Percentiles rank a stretch among this genome's conserved stretches.
Conservation (phyloP, 1,139 yeast genomes). For the Sugiyamaella neomexicana region DNA sequence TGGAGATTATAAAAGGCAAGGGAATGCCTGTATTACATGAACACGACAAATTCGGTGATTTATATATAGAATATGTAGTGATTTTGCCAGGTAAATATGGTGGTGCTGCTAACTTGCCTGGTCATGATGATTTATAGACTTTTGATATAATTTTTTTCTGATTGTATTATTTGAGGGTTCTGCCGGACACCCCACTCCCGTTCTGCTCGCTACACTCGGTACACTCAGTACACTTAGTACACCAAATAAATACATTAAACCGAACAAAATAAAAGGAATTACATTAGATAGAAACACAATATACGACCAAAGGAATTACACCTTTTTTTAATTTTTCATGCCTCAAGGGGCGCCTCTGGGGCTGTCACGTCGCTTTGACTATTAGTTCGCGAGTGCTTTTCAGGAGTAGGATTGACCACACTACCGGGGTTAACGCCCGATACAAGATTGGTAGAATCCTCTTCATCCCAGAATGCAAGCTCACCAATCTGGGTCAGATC, state of each 20-base stretch:
- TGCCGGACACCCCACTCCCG: not conserved
- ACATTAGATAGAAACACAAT: slow-evolving; percentile 4
- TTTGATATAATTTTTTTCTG: not conserved
- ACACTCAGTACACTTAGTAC: not conserved
- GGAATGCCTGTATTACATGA: slow-evolving; percentile 77
- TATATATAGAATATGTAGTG: slow-evolving; percentile 69
- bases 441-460: slow-evolving; percentile 8
- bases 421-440: slow-evolving; percentile 14
- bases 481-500: slow-evolving; percentile 90
- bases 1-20: slow-evolving; percentile 65
- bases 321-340: not conserved
- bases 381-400: slow-evolving; percentile 16
- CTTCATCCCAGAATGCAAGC: slow-evolving; percentile 44
- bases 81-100: slow-evolving; percentile 49
- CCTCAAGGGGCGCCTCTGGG: slow-evolving; percentile 11
- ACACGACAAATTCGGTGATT: slow-evolving; percentile 64
- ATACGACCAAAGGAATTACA: not conserved
- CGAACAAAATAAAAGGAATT: slow-evolving; percentile 5
- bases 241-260: slow-evolving; percentile 5
- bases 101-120: not conserved
- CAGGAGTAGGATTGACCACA: slow-evolving; percentile 12
- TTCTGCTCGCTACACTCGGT: not conserved
- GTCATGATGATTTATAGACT: slow-evolving; percentile 19
- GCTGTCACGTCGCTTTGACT: slow-evolving; percentile 12
- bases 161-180: not conserved